phyloP scores from a whole-genome alignment of 306 rosid species.

The Fragaria iinumae region DNA sequence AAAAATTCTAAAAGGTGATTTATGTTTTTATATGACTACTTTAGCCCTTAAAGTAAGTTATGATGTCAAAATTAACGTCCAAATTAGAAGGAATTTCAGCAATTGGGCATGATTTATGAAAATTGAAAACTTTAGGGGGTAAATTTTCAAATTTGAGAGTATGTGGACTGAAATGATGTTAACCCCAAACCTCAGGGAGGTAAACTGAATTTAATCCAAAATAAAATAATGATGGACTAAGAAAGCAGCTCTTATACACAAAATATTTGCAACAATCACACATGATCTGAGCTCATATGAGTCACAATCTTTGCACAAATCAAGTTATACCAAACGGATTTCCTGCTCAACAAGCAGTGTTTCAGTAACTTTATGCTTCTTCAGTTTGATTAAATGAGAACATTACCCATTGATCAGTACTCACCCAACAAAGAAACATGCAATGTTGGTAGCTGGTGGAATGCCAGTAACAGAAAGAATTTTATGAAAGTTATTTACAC shows the following conservation, averaged over 20 bases:
- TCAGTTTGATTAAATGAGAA: slow-evolving; percentile 13
- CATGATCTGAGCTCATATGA: slow-evolving; percentile 11
- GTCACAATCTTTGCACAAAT: slow-evolving; percentile 26
- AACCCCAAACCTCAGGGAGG: too few relatives aligned
- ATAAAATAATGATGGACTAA: slow-evolving; percentile 15
- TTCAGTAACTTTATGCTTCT: not conserved
- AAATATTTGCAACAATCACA: slow-evolving; percentile 12
- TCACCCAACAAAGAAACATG: slow-evolving; percentile 11
- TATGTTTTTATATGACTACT: too few relatives aligned
- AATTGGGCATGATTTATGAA: too few relatives aligned
- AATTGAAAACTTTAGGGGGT: too few relatives aligned
- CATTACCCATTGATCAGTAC: not conserved
- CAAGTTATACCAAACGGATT: slow-evolving; percentile 12
- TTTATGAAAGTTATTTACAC: not conserved
- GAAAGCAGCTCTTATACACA: slow-evolving; percentile 16
- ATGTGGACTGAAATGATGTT: too few relatives aligned
- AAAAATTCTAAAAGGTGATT: too few relatives aligned
- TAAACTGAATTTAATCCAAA: not conserved
- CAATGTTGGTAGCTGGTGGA: slow-evolving; percentile 13
- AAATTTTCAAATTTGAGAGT: too few relatives aligned
- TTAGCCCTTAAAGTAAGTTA: too few relatives aligned
- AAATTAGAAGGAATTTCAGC: too few relatives aligned
- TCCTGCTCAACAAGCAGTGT: not conserved
- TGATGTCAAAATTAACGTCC: too few relatives aligned
- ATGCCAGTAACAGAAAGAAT: not conserved